Evolutionary conservation across 176 grass and related monocot genomes (phyloP).

Genomic region (Zizania latifolia): DNA sequence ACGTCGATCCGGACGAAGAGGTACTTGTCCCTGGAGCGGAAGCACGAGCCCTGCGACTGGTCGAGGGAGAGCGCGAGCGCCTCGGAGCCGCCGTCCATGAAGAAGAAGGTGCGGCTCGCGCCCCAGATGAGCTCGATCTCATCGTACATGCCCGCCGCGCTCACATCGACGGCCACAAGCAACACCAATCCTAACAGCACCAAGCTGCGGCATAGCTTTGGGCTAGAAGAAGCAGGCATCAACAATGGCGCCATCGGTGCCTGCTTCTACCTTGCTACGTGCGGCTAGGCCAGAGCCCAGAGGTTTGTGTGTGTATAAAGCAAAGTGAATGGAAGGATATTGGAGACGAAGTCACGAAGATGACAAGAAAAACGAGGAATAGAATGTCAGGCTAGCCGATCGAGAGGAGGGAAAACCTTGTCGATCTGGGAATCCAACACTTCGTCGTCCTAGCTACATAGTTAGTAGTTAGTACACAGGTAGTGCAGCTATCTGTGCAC

Average conservation of each 20-base stretch:
- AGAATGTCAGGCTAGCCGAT: constrained; percentile 17
- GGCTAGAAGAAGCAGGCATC: neutral
- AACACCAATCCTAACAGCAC: neutral
- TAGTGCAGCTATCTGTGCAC: neutral
- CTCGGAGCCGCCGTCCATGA: constrained; percentile 25
- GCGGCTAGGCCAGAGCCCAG: neutral
- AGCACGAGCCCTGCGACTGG: constrained; percentile 31
- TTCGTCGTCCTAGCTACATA: neutral
- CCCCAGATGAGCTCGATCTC: constrained; percentile 23
- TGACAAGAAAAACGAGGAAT: neutral
- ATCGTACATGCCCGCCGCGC: constrained; percentile 1
- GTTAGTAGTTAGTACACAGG: no score
- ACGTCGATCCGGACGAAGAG: constrained; percentile 48
- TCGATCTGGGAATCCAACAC: neutral
- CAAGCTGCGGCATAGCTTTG: neutral
- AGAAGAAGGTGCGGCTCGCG: constrained; percentile 26
- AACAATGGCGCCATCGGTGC: constrained; percentile 6
- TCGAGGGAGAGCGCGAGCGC: constrained; percentile 35
- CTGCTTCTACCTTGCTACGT: neutral
- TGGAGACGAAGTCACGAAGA: constrained; percentile 5
- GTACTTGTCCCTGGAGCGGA: constrained; percentile 42
- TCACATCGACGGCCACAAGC: neutral
- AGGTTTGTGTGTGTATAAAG: constrained; percentile 4
- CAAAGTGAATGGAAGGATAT: neutral
- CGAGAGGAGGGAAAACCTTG: neutral